These are phyloP conservation scores for Auxenochlorella protothecoides DNA, from an alignment of 139 green algal genomes.

Conservation along the genomic window DNA sequence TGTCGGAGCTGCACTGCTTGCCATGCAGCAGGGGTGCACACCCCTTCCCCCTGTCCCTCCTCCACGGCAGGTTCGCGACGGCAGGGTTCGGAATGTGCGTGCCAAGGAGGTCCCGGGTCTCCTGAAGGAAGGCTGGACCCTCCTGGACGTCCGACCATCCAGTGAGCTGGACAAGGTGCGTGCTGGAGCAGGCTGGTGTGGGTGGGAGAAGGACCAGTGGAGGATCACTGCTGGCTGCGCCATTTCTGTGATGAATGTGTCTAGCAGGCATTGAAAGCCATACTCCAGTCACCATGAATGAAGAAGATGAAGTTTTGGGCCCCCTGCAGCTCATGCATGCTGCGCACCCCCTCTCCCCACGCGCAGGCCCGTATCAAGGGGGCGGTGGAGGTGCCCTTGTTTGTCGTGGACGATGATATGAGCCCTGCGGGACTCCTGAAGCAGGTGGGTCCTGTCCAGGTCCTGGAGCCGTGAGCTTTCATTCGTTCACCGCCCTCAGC, in stretches of 20 bases:
- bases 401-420: constrained; percentile 47
- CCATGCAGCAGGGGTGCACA: no score
- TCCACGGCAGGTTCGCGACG: constrained; percentile 23
- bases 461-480: background rate
- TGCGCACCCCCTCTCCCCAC: no score
- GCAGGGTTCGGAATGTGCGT: constrained; percentile 49
- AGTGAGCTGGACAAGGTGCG: constrained; percentile 53
- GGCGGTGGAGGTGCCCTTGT: constrained; percentile 60
- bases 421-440: constrained; percentile 51
- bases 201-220: background rate
- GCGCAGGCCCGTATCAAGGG: constrained; percentile 17
- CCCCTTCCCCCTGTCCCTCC: no score
- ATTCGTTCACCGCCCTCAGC: no score
- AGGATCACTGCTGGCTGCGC: no score
- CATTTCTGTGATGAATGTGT: no score
- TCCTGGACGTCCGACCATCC: constrained; percentile 77
- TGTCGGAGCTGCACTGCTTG: no score
- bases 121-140: constrained; percentile 65
- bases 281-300: no score
- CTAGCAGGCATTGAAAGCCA: no score
- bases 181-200: background rate
- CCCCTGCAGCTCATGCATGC: no score
- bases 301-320: no score
- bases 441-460: constrained; percentile 19
- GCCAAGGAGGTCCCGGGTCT: constrained; percentile 29